Base-by-base conservation (phyloP, 2,329 filamentous ascomycete genomes). In the Bertia moriformis region DNA sequence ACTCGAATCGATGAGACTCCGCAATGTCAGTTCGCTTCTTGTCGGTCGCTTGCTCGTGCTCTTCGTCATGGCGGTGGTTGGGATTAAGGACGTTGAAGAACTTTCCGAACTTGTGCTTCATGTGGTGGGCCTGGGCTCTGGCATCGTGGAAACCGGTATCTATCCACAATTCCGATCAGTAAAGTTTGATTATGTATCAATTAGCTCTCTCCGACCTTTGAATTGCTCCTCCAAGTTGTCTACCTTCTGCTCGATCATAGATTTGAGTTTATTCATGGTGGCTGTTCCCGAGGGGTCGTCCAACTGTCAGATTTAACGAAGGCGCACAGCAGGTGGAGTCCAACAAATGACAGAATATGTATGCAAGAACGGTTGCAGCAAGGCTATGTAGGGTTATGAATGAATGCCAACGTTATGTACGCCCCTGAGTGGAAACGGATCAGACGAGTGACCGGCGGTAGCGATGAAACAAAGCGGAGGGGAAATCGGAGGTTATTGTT, bases 21-120 rank as follows among this genome's bases (percentile, higher is more conserved):
- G 71, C 69, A 38, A 91, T 80, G 14, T 62, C 69, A 15, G 69
- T 72, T 42, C 91, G 74, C 62, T 94, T 94, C 12, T 71, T 71
- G 54, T 96, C 89, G 33, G 84, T 89, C 7, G 59, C 66, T 57
- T 89, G 69, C 56, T 96, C 91, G 55, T 96, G 88, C 47, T 81
- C 81, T 58, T 96, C 89, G 54, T 95, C 89, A 54, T 95, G 89
- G 40, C 89, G 82, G 57, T 96, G 89, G 45, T 93, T 84, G 18
- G 71, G 66, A 52, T 95, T 96, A 61, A 94, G 72, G 32, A 35
- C 75, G 17, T 35, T 35, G 32, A 35, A 35, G 32, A 35, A 35
- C 15, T 35, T 35, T 10, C 32, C 32, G 7, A 35, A 7, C 15
- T 35, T 35, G 32, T 35, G 32, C 32, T 35, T 35, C 7, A 35